A percentile compares a stretch with the other conserved stretches of the same genome.
These are phyloP conservation scores for Mucor sp. DNA, from an alignment of 371 early-diverging fungal species.

Conservation along the genomic window DNA sequence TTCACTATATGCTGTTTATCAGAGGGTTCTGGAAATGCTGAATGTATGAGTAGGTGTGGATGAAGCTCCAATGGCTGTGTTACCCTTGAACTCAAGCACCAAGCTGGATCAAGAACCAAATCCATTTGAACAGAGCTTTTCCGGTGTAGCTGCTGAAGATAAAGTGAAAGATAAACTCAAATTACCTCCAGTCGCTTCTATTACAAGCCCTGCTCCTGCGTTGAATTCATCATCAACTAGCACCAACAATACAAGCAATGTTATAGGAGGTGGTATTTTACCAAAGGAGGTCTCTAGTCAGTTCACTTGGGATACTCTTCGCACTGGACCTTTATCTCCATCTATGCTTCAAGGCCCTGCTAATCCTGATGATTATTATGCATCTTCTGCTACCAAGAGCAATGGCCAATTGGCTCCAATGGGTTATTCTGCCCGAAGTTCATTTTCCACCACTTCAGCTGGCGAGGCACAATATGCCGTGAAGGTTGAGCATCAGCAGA, in stretches of 20 bases:
- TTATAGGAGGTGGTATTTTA: slow-evolving; percentile 40
- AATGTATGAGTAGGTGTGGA: slow-evolving; percentile 1
- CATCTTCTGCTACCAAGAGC: not conserved
- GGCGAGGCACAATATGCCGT: slow-evolving; percentile 12
- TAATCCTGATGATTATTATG: slow-evolving; percentile 40
- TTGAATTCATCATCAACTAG: slow-evolving; percentile 1
- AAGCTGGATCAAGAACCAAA: slow-evolving; percentile 85
- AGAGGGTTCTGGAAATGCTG: not conserved
- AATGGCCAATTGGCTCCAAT: not conserved
- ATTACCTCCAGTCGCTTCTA: slow-evolving; percentile 46
- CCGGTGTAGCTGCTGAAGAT: slow-evolving; percentile 35
- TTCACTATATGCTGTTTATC: not conserved
- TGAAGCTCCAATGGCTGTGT: slow-evolving; percentile 40
- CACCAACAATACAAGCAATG: slow-evolving; percentile 33
- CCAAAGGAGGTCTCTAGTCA: slow-evolving; percentile 52
- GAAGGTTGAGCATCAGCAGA: slow-evolving; percentile 5
- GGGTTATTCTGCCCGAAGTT: slow-evolving; percentile 4
- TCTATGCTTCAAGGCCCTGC: slow-evolving; percentile 76
- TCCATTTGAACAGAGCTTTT: slow-evolving; percentile 87
- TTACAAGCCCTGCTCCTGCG: slow-evolving; percentile 44
- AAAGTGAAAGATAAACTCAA: slow-evolving; percentile 25
- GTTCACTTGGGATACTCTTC: slow-evolving; percentile 67
- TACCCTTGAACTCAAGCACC: slow-evolving; percentile 43
- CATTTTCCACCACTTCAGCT: slow-evolving; percentile 4
- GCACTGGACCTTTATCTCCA: slow-evolving; percentile 77